Percentiles rank a stretch among this genome's conserved stretches.
Evolutionary conservation across 2,329 filamentous ascomycete genomes (phyloP).

Genomic region (Leptographium radiaticola): DNA sequence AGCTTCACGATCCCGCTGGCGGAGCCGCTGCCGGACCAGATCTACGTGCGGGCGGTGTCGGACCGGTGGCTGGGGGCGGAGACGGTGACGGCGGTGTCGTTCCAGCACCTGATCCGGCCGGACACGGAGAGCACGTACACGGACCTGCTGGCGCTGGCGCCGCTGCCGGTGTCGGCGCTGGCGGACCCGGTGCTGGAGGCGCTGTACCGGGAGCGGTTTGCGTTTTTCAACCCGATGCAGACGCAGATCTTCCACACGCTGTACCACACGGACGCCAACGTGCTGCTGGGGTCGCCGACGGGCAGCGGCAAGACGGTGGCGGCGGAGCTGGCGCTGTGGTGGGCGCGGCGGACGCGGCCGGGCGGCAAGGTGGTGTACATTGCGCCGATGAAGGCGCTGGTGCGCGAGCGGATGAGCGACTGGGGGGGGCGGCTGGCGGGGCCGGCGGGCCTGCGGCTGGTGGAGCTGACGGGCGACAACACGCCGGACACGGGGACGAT

Average conservation of each 20-base stretch:
- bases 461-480: conserved; percentile 89
- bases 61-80: conserved; percentile 96
- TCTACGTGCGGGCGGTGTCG: conserved; percentile 88
- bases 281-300: conserved; percentile 87
- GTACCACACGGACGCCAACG: conserved; percentile 84
- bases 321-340: conserved; percentile 97
- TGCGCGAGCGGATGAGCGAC: conserved; percentile 90
- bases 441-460: conserved; percentile 77
- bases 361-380: conserved; percentile 98
- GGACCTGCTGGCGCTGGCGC: conserved; percentile 82
- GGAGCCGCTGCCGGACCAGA: conserved; percentile 86
- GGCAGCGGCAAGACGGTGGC: conserved; percentile 97
- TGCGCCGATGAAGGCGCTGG: conserved; percentile 96
- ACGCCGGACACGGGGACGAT: conserved; percentile 95
- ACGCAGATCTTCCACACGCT: conserved; percentile 96
- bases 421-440: conserved; percentile 74
- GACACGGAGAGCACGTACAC: conserved; percentile 98
- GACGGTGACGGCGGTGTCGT: conserved; percentile 88
- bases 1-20: conserved; percentile 95
- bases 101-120: conserved; percentile 92
- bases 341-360: conserved; percentile 88
- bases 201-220: conserved; percentile 77
- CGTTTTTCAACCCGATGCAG: conserved; percentile 99
- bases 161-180: conserved; percentile 71
- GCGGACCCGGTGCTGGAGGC: conserved; percentile 81